These are phyloP conservation scores for Letharia lupina DNA, from an alignment of 495 filamentous ascomycete genomes.

Conservation along the genomic window DNA sequence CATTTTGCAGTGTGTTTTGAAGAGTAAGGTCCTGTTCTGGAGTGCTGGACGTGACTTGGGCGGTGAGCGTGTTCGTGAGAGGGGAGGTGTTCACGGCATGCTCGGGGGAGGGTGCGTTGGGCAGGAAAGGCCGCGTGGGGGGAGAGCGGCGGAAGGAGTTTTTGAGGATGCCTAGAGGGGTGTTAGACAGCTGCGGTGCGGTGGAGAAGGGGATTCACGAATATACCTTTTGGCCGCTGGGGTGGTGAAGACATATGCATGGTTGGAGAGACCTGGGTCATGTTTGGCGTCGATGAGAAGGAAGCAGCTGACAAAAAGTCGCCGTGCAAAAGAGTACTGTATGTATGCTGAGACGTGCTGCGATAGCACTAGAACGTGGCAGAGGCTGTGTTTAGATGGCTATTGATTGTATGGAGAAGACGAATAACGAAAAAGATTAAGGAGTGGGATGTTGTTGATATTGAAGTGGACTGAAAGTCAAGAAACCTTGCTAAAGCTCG, in stretches of 20 bases:
- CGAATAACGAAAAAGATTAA: neutral
- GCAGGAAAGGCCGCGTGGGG: constrained; percentile 33
- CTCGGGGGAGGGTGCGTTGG: constrained; percentile 39
- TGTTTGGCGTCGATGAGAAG: neutral
- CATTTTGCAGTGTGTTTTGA: constrained; percentile 89
- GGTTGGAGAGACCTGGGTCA: constrained; percentile 18
- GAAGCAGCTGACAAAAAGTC: neutral
- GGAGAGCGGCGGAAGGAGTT: constrained; percentile 64
- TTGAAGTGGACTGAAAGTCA: too few relatives aligned
- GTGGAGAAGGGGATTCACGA: constrained; percentile 9
- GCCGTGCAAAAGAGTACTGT: neutral
- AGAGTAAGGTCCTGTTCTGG: constrained; percentile 81
- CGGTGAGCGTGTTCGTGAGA: constrained; percentile 24
- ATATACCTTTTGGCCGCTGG: constrained; percentile 69
- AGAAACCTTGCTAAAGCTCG: neutral
- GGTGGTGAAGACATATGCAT: constrained; percentile 22
- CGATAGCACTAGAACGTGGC: neutral
- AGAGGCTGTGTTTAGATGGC: neutral
- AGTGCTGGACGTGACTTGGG: constrained; percentile 25
- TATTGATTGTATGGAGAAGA: neutral
- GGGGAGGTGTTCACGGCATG: constrained; percentile 27
- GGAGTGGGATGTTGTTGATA: neutral
- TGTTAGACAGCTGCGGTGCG: constrained; percentile 9
- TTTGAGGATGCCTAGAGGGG: constrained; percentile 76
- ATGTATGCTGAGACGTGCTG: neutral